Conservation (phyloP, 1,139 yeast genomes). For the Kodamaea plutei region DNA sequence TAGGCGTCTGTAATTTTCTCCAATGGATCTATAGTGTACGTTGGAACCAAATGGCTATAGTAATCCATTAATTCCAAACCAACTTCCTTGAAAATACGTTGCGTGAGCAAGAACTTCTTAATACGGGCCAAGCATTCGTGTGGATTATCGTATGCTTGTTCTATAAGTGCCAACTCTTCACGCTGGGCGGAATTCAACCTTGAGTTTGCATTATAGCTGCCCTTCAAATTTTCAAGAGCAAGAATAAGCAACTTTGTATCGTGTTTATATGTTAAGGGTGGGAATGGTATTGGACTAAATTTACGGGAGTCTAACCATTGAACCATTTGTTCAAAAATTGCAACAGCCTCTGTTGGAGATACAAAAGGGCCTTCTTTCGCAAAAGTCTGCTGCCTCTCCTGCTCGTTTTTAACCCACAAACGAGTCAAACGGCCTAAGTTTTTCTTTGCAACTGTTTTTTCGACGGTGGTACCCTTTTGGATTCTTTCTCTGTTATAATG, state of each 20-base stretch:
- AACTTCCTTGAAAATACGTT: conserved; percentile 88
- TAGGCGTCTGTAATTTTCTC: conserved; percentile 97
- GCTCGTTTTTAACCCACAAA: conserved; percentile 89
- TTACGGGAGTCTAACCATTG: conserved; percentile 87
- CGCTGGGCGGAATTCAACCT: conserved; percentile 82
- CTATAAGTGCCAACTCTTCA: conserved; percentile 89
- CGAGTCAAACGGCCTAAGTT: conserved; percentile 89
- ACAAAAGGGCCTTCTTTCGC: conserved; percentile 87
- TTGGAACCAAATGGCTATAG: conserved; percentile 79
- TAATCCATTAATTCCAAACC: conserved; percentile 90
- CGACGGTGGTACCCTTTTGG: conserved; percentile 83
- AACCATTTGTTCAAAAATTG: conserved; percentile 81
- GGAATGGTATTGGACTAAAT: conserved; percentile 88
- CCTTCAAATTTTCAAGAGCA: conserved; percentile 87
- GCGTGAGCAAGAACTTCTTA: conserved; percentile 78
- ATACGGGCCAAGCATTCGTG: conserved; percentile 85
- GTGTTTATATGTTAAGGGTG: conserved; percentile 87
- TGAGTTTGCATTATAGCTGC: conserved; percentile 76
- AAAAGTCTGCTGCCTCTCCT: conserved; percentile 76
- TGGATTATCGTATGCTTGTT: conserved; percentile 95
- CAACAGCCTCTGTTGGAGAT: conserved; percentile 83
- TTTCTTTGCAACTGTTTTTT: conserved; percentile 89
- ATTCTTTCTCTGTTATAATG: conserved; percentile 90
- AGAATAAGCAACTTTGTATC: conserved; percentile 86
- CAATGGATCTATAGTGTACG: conserved; percentile 81